A percentile compares a stretch with the other conserved stretches of the same genome.
Evolutionary conservation across 352 stramenopile species (phyloP).

Genomic region (Phytopythium montanum): DNA sequence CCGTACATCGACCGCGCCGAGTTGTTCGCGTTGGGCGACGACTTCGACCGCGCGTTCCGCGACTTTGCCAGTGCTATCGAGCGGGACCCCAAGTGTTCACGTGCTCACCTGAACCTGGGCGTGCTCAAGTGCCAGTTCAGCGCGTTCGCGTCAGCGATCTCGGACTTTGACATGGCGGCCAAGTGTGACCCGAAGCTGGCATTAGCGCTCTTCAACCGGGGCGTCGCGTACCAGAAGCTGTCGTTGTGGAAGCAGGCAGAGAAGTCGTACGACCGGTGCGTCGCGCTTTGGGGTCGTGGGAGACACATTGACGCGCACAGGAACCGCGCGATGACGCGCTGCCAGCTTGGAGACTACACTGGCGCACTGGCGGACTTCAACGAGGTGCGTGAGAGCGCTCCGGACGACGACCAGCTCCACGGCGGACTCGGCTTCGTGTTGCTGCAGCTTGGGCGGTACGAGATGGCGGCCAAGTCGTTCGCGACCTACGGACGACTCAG

Average conservation of each 20-base stretch:
- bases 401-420: slow-evolving; percentile 70
- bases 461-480: slow-evolving; percentile 60
- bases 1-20: slow-evolving; percentile 68
- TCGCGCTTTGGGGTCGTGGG: slow-evolving; percentile 31
- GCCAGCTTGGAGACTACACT: slow-evolving; percentile 45
- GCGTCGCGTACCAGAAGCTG: slow-evolving; percentile 67
- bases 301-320: slow-evolving; percentile 51
- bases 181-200: slow-evolving; percentile 33
- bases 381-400: slow-evolving; percentile 55
- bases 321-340: slow-evolving; percentile 63
- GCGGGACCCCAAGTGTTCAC: slow-evolving; percentile 39
- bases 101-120: slow-evolving; percentile 56
- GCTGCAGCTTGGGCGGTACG: slow-evolving; percentile 64
- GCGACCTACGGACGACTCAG: slow-evolving; percentile 53
- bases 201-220: slow-evolving; percentile 59
- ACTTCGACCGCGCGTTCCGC: slow-evolving; percentile 57
- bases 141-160: slow-evolving; percentile 55
- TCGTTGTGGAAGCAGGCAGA: slow-evolving; percentile 63
- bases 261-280: slow-evolving; percentile 52
- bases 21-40: slow-evolving; percentile 54
- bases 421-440: slow-evolving; percentile 60
- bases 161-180: slow-evolving; percentile 65
- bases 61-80: slow-evolving; percentile 55
- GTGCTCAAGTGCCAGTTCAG: slow-evolving; percentile 81
- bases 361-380: slow-evolving; percentile 65